A percentile compares a stretch with the other conserved stretches of the same genome.
Evolutionary conservation across 2,329 filamentous ascomycete species (phyloP).

Genomic region (Curvularia eragrostidis): DNA sequence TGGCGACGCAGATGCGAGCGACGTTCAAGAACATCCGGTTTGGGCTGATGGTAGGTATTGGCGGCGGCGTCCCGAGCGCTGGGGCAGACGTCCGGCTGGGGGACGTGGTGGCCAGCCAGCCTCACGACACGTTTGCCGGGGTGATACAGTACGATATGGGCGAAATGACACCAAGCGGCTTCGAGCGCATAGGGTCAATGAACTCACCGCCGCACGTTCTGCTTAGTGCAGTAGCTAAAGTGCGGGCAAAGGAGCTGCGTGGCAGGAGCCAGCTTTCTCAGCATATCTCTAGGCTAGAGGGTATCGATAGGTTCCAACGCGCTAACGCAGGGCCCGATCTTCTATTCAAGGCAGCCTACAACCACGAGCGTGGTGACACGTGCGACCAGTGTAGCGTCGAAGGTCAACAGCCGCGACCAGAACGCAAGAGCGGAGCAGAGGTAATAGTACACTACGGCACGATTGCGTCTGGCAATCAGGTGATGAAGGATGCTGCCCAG

Average conservation of each 20-base stretch:
- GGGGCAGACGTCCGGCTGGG: slow-evolving; percentile 14
- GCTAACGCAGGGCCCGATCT: slow-evolving; percentile 17
- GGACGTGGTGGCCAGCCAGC: slow-evolving; percentile 22
- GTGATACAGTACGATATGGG: slow-evolving; percentile 35
- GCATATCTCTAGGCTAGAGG: slow-evolving; percentile 11
- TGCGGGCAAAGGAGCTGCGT: background rate
- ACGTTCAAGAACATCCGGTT: slow-evolving; percentile 45
- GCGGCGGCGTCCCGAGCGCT: slow-evolving; percentile 32
- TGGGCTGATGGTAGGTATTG: slow-evolving; percentile 54
- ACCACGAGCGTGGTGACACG: slow-evolving; percentile 17
- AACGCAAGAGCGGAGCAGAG: slow-evolving; percentile 14
- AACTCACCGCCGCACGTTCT: slow-evolving; percentile 15
- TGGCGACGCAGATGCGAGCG: slow-evolving; percentile 33
- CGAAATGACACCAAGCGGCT: slow-evolving; percentile 18
- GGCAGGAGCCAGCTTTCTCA: slow-evolving; percentile 3
- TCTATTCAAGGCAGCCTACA: slow-evolving; percentile 25
- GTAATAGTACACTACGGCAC: slow-evolving; percentile 49
- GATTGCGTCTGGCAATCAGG: slow-evolving; percentile 52
- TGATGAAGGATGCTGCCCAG: slow-evolving; percentile 51
- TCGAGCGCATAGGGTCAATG: slow-evolving; percentile 19
- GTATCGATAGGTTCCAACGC: slow-evolving; percentile 17
- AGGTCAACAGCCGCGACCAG: slow-evolving; percentile 5
- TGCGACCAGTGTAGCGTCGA: slow-evolving; percentile 17
- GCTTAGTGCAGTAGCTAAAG: slow-evolving; percentile 10
- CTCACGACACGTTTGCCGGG: slow-evolving; percentile 6